phyloP scores from a whole-genome alignment of 2,329 filamentous ascomycete genomes.

The Pseudonectria foliicola region DNA sequence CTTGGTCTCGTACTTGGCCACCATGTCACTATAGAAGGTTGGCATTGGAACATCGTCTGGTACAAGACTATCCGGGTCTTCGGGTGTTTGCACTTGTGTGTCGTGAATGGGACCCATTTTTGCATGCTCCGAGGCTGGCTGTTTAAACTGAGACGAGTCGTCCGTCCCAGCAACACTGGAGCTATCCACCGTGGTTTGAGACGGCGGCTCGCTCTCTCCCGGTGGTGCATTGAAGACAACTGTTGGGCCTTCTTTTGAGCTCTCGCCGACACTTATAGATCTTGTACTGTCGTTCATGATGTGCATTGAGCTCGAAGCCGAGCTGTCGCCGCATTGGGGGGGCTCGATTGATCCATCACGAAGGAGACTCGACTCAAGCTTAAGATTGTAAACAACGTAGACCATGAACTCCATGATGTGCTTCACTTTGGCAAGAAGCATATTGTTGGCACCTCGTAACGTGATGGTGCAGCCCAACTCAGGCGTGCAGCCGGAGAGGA shows the following conservation, averaged over 20 bases:
- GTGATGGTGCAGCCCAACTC: slow-evolving; percentile 93
- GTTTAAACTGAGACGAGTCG: slow-evolving; percentile 21
- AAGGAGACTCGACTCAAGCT: slow-evolving; percentile 90
- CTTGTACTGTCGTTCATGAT: slow-evolving; percentile 33
- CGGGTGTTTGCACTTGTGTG: slow-evolving; percentile 34
- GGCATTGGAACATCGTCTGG: slow-evolving; percentile 78
- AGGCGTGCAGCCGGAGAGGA: slow-evolving; percentile 81
- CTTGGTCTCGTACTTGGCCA: slow-evolving; percentile 86
- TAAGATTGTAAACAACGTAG: slow-evolving; percentile 96
- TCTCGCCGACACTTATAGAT: slow-evolving; percentile 26
- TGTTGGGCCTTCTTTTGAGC: slow-evolving; percentile 22
- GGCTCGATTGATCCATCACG: slow-evolving; percentile 86
- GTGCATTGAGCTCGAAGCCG: slow-evolving; percentile 33
- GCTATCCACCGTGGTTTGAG: slow-evolving; percentile 26
- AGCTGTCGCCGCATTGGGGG: slow-evolving; percentile 51
- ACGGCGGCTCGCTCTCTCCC: slow-evolving; percentile 30
- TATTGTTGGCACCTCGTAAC: slow-evolving; percentile 70
- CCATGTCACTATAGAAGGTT: slow-evolving; percentile 91
- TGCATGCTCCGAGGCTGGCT: slow-evolving; percentile 17
- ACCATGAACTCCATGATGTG: slow-evolving; percentile 97
- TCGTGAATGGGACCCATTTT: slow-evolving; percentile 34
- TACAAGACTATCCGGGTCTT: slow-evolving; percentile 51
- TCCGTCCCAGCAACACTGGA: slow-evolving; percentile 20
- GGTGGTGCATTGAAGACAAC: slow-evolving; percentile 29
- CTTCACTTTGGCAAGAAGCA: slow-evolving; percentile 72